Percentiles rank a stretch among this genome's conserved stretches.
phyloP scores from a whole-genome alignment of 1,284 basidiomycete genomes.

The Sanghuangporus sanghuang region DNA sequence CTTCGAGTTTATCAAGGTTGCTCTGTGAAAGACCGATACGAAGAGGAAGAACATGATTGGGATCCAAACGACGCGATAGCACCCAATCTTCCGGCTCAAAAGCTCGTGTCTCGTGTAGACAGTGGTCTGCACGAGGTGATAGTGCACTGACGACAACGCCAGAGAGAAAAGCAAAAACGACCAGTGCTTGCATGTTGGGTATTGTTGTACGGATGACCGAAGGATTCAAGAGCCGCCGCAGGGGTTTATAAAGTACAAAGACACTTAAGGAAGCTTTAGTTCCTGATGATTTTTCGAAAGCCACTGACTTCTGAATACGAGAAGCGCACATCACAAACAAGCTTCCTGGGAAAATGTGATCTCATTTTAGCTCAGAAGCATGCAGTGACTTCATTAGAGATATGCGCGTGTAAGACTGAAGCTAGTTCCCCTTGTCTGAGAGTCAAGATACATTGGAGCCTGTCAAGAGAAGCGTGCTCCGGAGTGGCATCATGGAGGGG shows the following conservation, averaged over 20 bases:
- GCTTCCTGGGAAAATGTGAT: neutral
- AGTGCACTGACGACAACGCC: neutral
- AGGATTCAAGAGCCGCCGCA: neutral
- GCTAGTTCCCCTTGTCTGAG: no score
- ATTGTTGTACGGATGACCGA: neutral
- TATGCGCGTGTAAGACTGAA: neutral
- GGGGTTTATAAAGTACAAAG: conserved; percentile 1
- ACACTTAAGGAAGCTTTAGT: neutral
- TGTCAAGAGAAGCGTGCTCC: neutral
- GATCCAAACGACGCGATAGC: conserved; percentile 9
- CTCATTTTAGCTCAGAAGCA: neutral
- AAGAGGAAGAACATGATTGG: conserved; percentile 11
- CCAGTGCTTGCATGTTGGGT: neutral
- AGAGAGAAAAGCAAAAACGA: neutral
- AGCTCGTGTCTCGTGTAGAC: conserved; percentile 16
- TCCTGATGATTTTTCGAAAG: neutral
- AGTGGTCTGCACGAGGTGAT: conserved; percentile 8
- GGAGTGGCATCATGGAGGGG: neutral
- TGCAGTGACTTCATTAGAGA: neutral
- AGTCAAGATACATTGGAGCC: neutral
- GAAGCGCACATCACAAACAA: neutral
- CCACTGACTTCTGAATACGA: neutral
- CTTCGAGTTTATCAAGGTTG: conserved; percentile 24
- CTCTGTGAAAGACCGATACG: conserved; percentile 16
- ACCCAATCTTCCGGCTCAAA: conserved; percentile 14